phyloP scores from a whole-genome alignment of 495 filamentous ascomycete genomes.

The Astrothelium macrocarpum region DNA sequence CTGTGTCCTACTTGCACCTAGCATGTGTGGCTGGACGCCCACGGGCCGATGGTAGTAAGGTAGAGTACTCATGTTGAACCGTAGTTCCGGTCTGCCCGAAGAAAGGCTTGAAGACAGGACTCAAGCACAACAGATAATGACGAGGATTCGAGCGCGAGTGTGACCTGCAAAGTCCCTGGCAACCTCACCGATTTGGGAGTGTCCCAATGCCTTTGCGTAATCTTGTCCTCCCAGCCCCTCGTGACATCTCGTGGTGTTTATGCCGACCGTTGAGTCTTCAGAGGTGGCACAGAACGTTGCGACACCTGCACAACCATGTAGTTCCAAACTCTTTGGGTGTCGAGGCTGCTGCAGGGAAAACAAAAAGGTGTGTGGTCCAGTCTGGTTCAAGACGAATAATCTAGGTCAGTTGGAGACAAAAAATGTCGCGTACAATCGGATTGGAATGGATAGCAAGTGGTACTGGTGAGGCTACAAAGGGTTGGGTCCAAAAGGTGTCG shows the following conservation, averaged over 20 bases:
- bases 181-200: conserved; percentile 16
- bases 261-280: background rate
- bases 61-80: conserved; percentile 16
- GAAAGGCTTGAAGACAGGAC: conserved; percentile 8
- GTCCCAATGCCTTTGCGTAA: conserved; percentile 33
- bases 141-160: conserved; percentile 9
- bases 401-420: background rate
- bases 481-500: background rate
- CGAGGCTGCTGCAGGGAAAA: background rate
- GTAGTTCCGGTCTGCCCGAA: conserved; percentile 6
- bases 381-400: background rate
- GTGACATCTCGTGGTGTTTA: conserved; percentile 19
- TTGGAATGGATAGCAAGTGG: background rate
- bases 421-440: background rate
- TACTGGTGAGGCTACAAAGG: background rate
- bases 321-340: background rate
- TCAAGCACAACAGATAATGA: conserved; percentile 14
- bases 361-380: too few species aligned
- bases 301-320: background rate
- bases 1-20: background rate
- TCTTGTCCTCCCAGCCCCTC: conserved; percentile 18
- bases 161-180: conserved; percentile 10
- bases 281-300: background rate
- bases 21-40: background rate
- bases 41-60: background rate